A percentile compares a stretch with the other conserved stretches of the same genome.
Conservation (phyloP, 177 flowering plant species). For the Vitis hybrid region DNA sequence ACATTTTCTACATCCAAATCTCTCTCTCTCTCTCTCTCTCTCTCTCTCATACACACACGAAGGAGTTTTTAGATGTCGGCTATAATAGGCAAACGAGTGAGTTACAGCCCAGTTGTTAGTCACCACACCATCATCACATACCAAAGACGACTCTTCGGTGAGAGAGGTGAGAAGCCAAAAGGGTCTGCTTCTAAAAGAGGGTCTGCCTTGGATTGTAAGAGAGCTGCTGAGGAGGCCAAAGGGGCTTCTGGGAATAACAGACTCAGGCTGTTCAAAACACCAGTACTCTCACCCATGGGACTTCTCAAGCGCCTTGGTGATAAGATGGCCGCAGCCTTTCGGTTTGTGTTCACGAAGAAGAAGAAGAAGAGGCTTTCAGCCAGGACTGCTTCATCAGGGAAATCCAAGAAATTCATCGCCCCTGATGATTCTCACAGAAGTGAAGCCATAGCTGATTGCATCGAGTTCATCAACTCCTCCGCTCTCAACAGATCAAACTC, state of each 20-base stretch:
- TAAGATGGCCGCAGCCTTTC: conserved; percentile 26
- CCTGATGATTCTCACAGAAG: conserved; percentile 38
- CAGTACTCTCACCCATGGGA: conserved; percentile 14
- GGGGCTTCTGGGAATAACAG: conserved; percentile 2
- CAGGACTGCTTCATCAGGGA: conserved; percentile 24
- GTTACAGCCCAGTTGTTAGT: neutral
- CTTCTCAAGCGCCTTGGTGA: conserved; percentile 26
- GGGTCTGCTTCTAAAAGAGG: no score
- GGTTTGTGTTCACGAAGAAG: conserved; percentile 4
- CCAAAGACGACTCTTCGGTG: no score
- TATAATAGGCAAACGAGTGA: no score
- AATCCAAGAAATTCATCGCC: conserved; percentile 26
- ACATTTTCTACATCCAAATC: no score
- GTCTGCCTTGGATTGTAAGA: neutral
- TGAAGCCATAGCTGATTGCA: conserved; percentile 50
- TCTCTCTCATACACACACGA: no score
- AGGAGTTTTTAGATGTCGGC: no score
- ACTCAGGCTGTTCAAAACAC: conserved; percentile 11
- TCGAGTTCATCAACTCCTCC: conserved; percentile 52
- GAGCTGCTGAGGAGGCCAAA: neutral
- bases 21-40: no score
- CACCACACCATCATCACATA: no score
- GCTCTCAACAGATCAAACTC: conserved; percentile 31
- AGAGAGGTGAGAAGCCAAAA: no score
- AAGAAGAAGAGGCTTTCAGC: conserved; percentile 19